Base-by-base conservation (phyloP, 768 basidiomycete genomes). In the Hericium alpestre region DNA sequence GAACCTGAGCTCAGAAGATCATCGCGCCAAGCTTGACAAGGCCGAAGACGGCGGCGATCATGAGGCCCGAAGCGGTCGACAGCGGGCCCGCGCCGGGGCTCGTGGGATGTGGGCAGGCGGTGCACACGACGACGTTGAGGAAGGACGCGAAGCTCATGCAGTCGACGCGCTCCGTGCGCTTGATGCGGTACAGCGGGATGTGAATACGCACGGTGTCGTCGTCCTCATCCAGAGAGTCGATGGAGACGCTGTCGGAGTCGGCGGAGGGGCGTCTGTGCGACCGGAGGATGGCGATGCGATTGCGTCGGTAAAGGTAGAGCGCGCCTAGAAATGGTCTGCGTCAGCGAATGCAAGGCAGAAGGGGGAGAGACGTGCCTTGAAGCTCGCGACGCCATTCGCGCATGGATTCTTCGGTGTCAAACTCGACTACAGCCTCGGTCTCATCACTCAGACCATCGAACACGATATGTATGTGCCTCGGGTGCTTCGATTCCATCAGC, bases 321-420 rank as follows among this genome's bases (percentile, higher is more conserved):
- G 76, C 74, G 41, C 73, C 79, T 79, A 41, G 38, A 47, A 32
- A 55, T 39, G 10, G 53, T 18, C 15, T 47, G 49, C 49, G 49
- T 25, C 12, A 23, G 49, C 50, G 16, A 48, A 49, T 1, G 13
- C 48, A 55, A 23, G 25, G 10, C 18, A 27, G 1, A 55, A 38
- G 22, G 37, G 11, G 27, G 15, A 27, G 15, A 3, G n/a, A 58
- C 67, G 22, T 53, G 73, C 79, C 77, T 46, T 65, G 65, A 4
- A 83, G 27, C 60, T 82, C 80, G 52, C 71, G 68, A 40, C 74
- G 68, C 79, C 80, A 82, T 15, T 74, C 76, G 32, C 68, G 61
- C 10, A 78, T 73, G 12, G 79, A 73, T 63, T 81, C 83, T 57
- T 75, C 71, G 0, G 82, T 86, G 61, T 83, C 84, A 54, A 82